These are phyloP conservation scores for Saccharomycopsis guyanensis DNA, from an alignment of 805 yeast genomes.

Conservation along the genomic window DNA sequence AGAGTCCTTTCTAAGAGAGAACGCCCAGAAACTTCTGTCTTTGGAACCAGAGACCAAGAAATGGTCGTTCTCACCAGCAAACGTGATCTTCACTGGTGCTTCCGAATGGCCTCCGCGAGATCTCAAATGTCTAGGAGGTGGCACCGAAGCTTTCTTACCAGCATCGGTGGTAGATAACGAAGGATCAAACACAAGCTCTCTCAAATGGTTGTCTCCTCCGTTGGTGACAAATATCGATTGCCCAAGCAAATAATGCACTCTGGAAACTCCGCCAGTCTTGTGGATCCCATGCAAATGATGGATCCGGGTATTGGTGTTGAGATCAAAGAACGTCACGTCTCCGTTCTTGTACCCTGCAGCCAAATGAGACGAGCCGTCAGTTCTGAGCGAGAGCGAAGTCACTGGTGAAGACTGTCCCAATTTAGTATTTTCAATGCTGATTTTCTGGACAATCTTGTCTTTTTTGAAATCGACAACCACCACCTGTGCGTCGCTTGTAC, in stretches of 20 bases:
- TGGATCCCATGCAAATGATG: conserved; percentile 73
- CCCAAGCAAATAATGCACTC: conserved; percentile 72
- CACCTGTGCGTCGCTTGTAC: conserved; percentile 61
- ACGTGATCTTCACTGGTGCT: conserved; percentile 70
- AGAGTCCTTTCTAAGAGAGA: conserved; percentile 90
- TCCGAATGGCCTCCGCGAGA: conserved; percentile 97
- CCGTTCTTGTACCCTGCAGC: conserved; percentile 76
- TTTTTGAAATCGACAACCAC: conserved; percentile 59
- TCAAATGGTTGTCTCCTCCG: conserved; percentile 85
- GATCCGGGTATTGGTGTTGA: conserved; percentile 62
- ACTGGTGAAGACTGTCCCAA: conserved; percentile 26
- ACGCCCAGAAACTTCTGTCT: conserved; percentile 83
- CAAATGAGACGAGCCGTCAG: conserved; percentile 81
- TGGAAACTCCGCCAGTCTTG: conserved; percentile 75
- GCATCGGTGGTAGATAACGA: conserved; percentile 47
- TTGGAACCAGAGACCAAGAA: conserved; percentile 78
- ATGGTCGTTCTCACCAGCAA: conserved; percentile 78
- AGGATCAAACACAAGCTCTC: conserved; percentile 92
- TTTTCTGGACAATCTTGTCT: conserved; percentile 48
- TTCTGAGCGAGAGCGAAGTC: conserved; percentile 71
- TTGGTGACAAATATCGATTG: conserved; percentile 85
- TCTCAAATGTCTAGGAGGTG: conserved; percentile 87
- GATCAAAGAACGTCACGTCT: conserved; percentile 78
- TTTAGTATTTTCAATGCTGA: conserved; percentile 33
- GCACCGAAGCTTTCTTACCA: conserved; percentile 40